These are phyloP conservation scores for Lobulomyces angularis DNA, from an alignment of 192 early-diverging fungal genomes.

Conservation along the genomic window DNA sequence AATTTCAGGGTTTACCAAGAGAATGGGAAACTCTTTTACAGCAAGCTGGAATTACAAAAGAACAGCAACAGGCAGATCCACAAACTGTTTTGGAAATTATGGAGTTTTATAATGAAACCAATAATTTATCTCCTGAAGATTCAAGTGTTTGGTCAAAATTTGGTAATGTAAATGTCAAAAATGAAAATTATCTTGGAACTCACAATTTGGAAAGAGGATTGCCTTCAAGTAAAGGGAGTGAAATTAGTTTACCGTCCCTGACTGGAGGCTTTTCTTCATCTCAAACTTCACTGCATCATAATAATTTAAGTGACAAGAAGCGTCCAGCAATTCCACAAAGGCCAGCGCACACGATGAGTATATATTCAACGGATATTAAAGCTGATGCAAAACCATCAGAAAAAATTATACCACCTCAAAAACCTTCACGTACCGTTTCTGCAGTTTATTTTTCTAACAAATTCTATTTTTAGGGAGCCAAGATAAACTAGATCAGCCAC, in stretches of 20 bases:
- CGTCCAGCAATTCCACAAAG: slow-evolving; percentile 35
- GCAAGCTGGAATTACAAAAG: slow-evolving; percentile 86
- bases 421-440: slow-evolving; percentile 13
- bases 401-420: slow-evolving; percentile 15
- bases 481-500: slow-evolving; percentile 17
- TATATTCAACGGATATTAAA: slow-evolving; percentile 46
- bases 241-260: too few species aligned
- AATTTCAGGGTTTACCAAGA: slow-evolving; percentile 70
- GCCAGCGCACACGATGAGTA: slow-evolving; percentile 39
- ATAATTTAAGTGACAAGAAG: slow-evolving; percentile 13
- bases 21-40: slow-evolving; percentile 87
- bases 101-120: slow-evolving; percentile 16
- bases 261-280: slow-evolving; percentile 2
- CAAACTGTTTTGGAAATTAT: slow-evolving; percentile 52
- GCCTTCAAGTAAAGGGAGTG: background rate
- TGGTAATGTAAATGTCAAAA: too few species aligned
- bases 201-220: background rate
- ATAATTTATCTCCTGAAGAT: too few species aligned
- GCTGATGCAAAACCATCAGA: too few species aligned
- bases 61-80: slow-evolving; percentile 85
- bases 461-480: slow-evolving; percentile 8
- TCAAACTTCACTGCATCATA: background rate
- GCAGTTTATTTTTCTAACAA: background rate
- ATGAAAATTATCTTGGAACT: too few species aligned
- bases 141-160: too few species aligned